phyloP scores from a whole-genome alignment of 2,329 filamentous ascomycete genomes.

The Paracorniculantispora psalliotae region DNA sequence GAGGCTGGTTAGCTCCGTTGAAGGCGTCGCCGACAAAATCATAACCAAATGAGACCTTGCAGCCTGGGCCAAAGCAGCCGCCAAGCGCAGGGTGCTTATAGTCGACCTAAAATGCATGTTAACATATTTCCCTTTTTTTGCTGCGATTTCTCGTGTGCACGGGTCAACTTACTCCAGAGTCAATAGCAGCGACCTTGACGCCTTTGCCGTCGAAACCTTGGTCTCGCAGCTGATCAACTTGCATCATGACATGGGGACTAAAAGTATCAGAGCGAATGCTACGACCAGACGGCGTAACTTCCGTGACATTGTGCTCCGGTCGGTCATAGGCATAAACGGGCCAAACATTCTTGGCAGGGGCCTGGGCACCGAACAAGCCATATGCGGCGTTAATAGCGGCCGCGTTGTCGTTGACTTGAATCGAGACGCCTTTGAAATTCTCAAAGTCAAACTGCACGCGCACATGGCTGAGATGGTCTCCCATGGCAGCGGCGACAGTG shows the following conservation, averaged over 20 bases:
- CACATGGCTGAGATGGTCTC: neutral
- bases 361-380: neutral
- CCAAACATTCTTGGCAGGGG: constrained; percentile 3
- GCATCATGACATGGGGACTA: constrained; percentile 27
- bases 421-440: constrained; percentile 1
- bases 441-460: constrained; percentile 4
- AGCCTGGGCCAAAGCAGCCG: constrained; percentile 46
- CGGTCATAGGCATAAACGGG: constrained; percentile 7
- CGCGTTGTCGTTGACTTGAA: neutral
- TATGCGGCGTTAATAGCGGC: neutral
- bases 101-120: constrained; percentile 33
- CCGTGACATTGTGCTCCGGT: neutral
- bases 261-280: constrained; percentile 13
- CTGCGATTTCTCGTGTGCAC: too few relatives aligned
- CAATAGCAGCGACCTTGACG: constrained; percentile 36
- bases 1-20: constrained; percentile 22
- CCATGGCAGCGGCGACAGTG: neutral
- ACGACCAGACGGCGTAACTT: neutral
- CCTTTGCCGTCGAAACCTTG: constrained; percentile 42
- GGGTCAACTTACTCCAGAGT: constrained; percentile 12
- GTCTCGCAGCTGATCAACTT: constrained; percentile 36
- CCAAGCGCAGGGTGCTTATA: constrained; percentile 48
- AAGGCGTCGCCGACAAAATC: constrained; percentile 41
- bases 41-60: constrained; percentile 41
- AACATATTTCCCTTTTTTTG: neutral